Conservation (phyloP, 441 rosid genomes). For the Adansonia grandidieri region DNA sequence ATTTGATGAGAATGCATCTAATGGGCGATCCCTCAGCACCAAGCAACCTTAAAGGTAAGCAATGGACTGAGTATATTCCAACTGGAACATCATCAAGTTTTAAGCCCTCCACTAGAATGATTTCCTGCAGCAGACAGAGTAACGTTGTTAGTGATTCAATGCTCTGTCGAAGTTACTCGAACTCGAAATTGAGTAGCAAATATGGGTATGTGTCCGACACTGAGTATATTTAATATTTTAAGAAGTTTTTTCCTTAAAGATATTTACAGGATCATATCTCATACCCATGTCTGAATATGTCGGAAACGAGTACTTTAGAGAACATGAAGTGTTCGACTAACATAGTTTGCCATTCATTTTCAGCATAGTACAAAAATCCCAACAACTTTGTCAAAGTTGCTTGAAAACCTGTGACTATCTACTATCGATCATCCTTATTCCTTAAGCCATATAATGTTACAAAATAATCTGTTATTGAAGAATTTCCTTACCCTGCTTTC, state of each 20-base stretch:
- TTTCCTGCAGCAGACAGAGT: conserved; percentile 42
- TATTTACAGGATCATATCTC: too few relatives aligned
- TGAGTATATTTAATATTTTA: background rate
- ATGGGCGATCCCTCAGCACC: conserved; percentile 67
- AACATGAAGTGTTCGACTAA: too few relatives aligned
- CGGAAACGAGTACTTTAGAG: too few relatives aligned
- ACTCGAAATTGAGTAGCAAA: background rate
- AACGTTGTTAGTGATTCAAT: background rate
- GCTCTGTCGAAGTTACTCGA: background rate
- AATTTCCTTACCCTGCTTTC: conserved; percentile 52
- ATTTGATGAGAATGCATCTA: conserved; percentile 61
- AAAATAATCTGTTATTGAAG: background rate
- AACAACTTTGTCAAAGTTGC: too few relatives aligned
- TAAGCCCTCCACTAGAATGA: conserved; percentile 58
- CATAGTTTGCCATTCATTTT: too few relatives aligned
- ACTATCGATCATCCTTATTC: background rate
- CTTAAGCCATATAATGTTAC: background rate
- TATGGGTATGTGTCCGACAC: background rate
- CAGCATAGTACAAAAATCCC: too few relatives aligned
- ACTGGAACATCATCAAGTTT: conserved; percentile 54
- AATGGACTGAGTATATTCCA: conserved; percentile 56
- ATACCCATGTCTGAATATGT: too few relatives aligned
- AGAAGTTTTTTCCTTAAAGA: too few relatives aligned
- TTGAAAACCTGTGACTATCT: too few relatives aligned
- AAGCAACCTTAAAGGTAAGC: conserved; percentile 57